Conservation (phyloP, 1,139 yeast genomes). For the Nakaseomyces kungkrabaensis region DNA sequence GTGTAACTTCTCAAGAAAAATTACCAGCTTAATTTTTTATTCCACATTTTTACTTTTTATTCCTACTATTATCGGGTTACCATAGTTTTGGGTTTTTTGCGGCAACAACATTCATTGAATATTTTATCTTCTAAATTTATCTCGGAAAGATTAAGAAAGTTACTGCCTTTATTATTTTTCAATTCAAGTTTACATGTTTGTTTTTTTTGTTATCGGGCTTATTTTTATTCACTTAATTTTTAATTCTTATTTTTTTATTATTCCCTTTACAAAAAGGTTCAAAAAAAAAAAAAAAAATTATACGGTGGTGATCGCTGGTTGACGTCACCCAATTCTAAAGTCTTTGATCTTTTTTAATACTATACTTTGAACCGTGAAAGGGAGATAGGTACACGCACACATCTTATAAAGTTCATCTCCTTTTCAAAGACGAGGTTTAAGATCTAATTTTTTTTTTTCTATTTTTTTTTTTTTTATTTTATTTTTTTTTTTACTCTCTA, state of each 20-base stretch:
- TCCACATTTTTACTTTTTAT: neutral
- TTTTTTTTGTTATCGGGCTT: slow-evolving; percentile 1
- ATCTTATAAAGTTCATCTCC: neutral
- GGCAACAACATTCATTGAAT: neutral
- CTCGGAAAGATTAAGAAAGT: no score
- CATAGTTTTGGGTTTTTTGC: neutral
- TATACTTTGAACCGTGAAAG: neutral
- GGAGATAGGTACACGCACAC: neutral
- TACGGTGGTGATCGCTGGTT: slow-evolving; percentile 1
- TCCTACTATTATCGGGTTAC: neutral
- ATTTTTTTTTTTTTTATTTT: neutral
- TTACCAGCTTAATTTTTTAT: neutral
- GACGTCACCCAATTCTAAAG: neutral
- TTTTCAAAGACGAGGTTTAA: neutral
- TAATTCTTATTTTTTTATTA: neutral
- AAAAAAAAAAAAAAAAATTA: neutral
- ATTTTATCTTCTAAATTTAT: neutral
- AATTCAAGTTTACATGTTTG: neutral
- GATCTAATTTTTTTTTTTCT: neutral
- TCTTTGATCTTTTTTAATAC: neutral
- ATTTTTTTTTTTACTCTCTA: neutral
- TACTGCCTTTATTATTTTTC: neutral
- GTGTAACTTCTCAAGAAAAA: neutral
- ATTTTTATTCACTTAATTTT: neutral
- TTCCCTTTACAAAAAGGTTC: neutral